These are phyloP conservation scores for Oidiodendron maius DNA, from an alignment of 495 filamentous ascomycete species.

Conservation along the genomic window DNA sequence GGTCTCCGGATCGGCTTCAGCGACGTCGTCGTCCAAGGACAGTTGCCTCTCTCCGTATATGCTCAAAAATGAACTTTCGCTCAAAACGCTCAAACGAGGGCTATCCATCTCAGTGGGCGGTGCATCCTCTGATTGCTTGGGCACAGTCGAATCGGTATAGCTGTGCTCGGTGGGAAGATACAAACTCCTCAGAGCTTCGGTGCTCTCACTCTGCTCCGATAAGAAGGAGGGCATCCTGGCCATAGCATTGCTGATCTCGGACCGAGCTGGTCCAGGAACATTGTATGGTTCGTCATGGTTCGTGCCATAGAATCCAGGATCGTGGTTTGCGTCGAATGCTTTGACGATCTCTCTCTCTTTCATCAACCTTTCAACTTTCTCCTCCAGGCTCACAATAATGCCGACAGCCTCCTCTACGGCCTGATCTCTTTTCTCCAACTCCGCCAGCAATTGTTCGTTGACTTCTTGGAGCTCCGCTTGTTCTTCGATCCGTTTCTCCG, in stretches of 20 bases:
- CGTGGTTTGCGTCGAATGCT: conserved; percentile 13
- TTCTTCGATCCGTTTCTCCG: conserved; percentile 47
- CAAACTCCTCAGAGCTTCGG: conserved; percentile 59
- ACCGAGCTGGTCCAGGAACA: conserved; percentile 10
- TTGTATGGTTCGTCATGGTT: conserved; percentile 15
- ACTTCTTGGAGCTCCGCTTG: conserved; percentile 39
- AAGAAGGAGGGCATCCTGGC: conserved; percentile 62
- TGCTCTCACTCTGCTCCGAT: conserved; percentile 53
- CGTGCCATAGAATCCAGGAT: conserved; percentile 10
- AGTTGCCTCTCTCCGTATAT: conserved; percentile 44
- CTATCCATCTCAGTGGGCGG: conserved; percentile 40
- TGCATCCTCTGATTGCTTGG: conserved; percentile 24
- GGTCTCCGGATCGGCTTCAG: conserved; percentile 6
- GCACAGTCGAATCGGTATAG: conserved; percentile 33
- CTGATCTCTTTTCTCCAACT: conserved; percentile 70
- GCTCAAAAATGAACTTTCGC: conserved; percentile 72
- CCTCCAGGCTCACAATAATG: conserved; percentile 71
- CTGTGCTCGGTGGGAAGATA: conserved; percentile 48
- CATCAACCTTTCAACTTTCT: conserved; percentile 53
- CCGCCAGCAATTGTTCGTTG: conserved; percentile 62
- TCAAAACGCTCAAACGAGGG: conserved; percentile 68
- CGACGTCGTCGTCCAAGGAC: conserved; percentile 24
- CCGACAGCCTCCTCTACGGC: conserved; percentile 78
- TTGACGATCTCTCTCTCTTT: conserved; percentile 17
- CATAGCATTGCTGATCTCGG: conserved; percentile 21